Evolutionary conservation across 164 flowering plant genomes (phyloP).

Genomic region (Sextonia rubra): DNA sequence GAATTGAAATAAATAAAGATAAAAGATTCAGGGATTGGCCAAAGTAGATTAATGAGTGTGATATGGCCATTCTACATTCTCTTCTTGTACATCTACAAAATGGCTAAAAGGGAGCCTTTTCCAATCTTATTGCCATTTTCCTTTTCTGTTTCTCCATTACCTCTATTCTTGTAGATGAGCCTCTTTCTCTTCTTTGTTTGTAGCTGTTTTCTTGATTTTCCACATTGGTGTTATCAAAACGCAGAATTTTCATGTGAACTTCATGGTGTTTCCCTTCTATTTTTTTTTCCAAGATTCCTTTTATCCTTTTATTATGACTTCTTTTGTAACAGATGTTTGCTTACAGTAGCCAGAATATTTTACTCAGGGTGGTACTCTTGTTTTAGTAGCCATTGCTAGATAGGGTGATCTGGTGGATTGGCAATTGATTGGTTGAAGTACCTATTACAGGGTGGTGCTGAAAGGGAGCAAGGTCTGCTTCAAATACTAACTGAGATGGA

Average conservation of each 20-base stretch:
- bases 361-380: background rate
- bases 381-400: background rate
- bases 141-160: background rate
- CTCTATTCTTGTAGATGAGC: background rate
- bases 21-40: no score
- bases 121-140: background rate
- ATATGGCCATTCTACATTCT: no score
- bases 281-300: background rate
- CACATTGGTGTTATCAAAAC: background rate
- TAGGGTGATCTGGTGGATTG: background rate
- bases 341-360: background rate
- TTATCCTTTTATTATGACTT: background rate
- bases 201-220: background rate
- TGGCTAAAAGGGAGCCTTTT: no score
- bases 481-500: constrained; percentile 98
- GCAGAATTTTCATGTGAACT: background rate
- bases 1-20: no score
- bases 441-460: constrained; percentile 85
- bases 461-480: constrained; percentile 95
- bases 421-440: constrained; percentile 4
- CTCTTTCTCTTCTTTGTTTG: background rate
- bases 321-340: background rate
- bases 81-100: no score
- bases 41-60: no score
- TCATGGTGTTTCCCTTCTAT: background rate